Conservation (phyloP, 352 stramenopile species). For the Nothophytophthora sp. region DNA sequence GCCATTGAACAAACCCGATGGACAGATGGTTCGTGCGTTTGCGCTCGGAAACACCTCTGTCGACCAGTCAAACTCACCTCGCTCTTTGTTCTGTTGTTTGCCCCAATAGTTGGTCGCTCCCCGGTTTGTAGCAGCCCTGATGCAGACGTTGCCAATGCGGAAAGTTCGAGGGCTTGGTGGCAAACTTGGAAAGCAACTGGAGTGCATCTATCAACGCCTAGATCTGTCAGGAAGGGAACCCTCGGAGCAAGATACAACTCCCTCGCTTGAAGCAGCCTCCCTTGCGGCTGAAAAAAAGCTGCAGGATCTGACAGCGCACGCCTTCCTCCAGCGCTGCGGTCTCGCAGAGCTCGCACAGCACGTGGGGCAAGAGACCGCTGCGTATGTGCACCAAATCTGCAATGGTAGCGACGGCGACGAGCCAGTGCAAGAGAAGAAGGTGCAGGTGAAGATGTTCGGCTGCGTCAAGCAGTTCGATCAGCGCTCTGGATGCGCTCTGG, state of each 20-base stretch:
- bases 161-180: slow-evolving; percentile 78
- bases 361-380: slow-evolving; percentile 63
- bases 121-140: slow-evolving; percentile 60
- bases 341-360: slow-evolving; percentile 51
- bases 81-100: not conserved
- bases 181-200: slow-evolving; percentile 74
- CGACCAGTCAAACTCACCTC: not conserved
- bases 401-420: slow-evolving; percentile 67
- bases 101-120: slow-evolving; percentile 52
- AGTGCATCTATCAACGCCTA: slow-evolving; percentile 55
- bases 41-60: no score
- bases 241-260: not conserved
- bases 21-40: slow-evolving; percentile 49
- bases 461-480: slow-evolving; percentile 84
- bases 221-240: not conserved
- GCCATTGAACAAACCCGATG: slow-evolving; percentile 81
- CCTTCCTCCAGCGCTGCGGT: slow-evolving; percentile 55
- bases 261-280: not conserved
- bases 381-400: slow-evolving; percentile 59
- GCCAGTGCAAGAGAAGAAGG: slow-evolving; percentile 72
- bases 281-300: slow-evolving; percentile 13
- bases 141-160: slow-evolving; percentile 72
- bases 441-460: slow-evolving; percentile 62
- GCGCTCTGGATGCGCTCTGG: slow-evolving; percentile 45
- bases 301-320: slow-evolving; percentile 34